These are phyloP conservation scores for Microcyclospora pomicola DNA, from an alignment of 2,329 filamentous ascomycete species.

Conservation along the genomic window DNA sequence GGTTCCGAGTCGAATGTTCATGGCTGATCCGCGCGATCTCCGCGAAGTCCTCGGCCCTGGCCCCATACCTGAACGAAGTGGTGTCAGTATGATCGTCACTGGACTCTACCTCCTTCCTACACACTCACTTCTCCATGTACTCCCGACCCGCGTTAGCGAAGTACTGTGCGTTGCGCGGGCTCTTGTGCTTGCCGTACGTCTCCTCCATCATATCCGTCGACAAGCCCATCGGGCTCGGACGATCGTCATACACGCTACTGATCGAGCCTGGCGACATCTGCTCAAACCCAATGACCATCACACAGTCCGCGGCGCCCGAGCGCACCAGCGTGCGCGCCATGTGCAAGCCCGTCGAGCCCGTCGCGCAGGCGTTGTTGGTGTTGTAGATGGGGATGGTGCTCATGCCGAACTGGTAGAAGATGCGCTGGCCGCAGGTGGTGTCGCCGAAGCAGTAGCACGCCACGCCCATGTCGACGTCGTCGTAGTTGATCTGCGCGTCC, in stretches of 20 bases:
- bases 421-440: constrained; percentile 84
- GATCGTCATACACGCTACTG: constrained; percentile 69
- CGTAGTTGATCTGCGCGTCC: constrained; percentile 84
- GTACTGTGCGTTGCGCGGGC: constrained; percentile 45
- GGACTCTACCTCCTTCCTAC: background rate
- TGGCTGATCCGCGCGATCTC: constrained; percentile 92
- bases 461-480: constrained; percentile 85
- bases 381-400: constrained; percentile 93
- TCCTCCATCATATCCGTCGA: constrained; percentile 46
- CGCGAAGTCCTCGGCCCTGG: constrained; percentile 71
- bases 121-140: constrained; percentile 68
- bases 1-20: constrained; percentile 77
- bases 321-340: constrained; percentile 70
- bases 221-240: constrained; percentile 64
- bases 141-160: constrained; percentile 93
- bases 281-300: constrained; percentile 87
- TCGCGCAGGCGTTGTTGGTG: constrained; percentile 97
- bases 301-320: constrained; percentile 61
- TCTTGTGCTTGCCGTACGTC: constrained; percentile 14
- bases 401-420: constrained; percentile 98
- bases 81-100: background rate
- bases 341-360: constrained; percentile 74
- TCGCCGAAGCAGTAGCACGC: constrained; percentile 98
- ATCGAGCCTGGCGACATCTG: constrained; percentile 91
- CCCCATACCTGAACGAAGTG: constrained; percentile 45